A percentile compares a stretch with the other conserved stretches of the same genome.
phyloP scores from a whole-genome alignment of 441 rosid genomes.

The Hura crepitans region DNA sequence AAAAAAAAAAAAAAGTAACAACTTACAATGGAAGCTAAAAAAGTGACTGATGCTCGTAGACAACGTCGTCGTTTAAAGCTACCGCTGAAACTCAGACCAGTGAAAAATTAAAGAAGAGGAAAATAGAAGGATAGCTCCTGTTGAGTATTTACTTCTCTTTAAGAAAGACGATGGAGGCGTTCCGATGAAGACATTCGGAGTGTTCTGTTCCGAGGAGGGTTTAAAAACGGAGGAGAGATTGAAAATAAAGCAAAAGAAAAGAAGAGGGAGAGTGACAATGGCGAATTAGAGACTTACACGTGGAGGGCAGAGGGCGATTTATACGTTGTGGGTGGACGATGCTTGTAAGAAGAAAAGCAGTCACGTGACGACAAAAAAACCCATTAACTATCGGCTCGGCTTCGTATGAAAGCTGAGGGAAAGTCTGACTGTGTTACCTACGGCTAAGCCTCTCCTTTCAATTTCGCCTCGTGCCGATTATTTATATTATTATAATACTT shows the following conservation, averaged over 20 bases:
- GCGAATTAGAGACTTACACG: slow-evolving; percentile 20
- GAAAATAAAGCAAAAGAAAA: not conserved
- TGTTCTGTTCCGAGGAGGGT: slow-evolving; percentile 30
- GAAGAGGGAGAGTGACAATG: not conserved
- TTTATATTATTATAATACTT: too few relatives aligned
- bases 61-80: slow-evolving; percentile 12
- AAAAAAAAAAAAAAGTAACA: slow-evolving; percentile 26
- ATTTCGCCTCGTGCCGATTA: slow-evolving; percentile 1
- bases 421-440: not conserved
- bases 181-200: slow-evolving; percentile 22
- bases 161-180: not conserved
- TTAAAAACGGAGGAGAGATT: slow-evolving; percentile 4
- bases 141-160: too few relatives aligned
- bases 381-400: not conserved
- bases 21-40: slow-evolving; percentile 34
- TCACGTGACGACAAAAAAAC: slow-evolving; percentile 7
- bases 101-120: too few relatives aligned
- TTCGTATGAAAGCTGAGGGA: not conserved
- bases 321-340: slow-evolving; percentile 9
- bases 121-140: not conserved
- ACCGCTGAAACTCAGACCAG: not conserved
- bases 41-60: not conserved
- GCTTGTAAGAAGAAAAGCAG: not conserved
- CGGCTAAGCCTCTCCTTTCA: too few relatives aligned
- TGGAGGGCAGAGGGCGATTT: slow-evolving; percentile 21